phyloP scores from a whole-genome alignment of 495 filamentous ascomycete species.

The Wilcoxina mikolae region DNA sequence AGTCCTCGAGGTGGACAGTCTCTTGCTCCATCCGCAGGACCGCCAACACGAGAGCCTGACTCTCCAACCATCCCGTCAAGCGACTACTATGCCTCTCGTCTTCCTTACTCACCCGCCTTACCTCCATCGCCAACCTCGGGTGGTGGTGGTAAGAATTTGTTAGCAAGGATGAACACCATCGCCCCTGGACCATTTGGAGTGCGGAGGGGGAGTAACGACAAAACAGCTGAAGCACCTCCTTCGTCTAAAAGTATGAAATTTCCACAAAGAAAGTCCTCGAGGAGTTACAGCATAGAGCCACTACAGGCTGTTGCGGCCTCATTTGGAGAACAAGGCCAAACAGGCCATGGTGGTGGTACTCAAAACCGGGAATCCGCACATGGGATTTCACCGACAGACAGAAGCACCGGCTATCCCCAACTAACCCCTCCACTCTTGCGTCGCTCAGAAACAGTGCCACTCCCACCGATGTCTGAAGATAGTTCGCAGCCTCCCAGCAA shows the following conservation, averaged over 20 bases:
- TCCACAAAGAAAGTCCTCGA: slow-evolving; percentile 15
- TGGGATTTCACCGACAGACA: too few species aligned
- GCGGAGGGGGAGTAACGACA: slow-evolving; percentile 15
- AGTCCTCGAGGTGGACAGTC: slow-evolving; percentile 26
- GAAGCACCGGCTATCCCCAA: too few species aligned
- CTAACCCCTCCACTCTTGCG: too few species aligned
- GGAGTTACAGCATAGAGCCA: slow-evolving; percentile 16
- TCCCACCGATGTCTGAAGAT: too few species aligned
- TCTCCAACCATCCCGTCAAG: neutral
- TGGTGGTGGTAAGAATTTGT: slow-evolving; percentile 32
- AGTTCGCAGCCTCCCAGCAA: slow-evolving; percentile 11
- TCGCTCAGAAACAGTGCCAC: too few species aligned
- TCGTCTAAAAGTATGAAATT: slow-evolving; percentile 6
- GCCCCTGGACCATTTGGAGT: slow-evolving; percentile 51
- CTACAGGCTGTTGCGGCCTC: slow-evolving; percentile 1
- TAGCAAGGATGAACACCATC: slow-evolving; percentile 51
- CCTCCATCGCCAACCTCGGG: slow-evolving; percentile 31
- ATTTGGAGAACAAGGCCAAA: too few species aligned
- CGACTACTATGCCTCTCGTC: slow-evolving; percentile 4
- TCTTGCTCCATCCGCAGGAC: slow-evolving; percentile 11
- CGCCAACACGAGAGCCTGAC: neutral
- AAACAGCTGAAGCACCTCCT: neutral
- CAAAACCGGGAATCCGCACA: too few species aligned
- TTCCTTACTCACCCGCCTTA: neutral
- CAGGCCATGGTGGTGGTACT: too few species aligned